Evolutionary conservation across 495 filamentous ascomycete species (phyloP).

Genomic region (Physcia stellaris): DNA sequence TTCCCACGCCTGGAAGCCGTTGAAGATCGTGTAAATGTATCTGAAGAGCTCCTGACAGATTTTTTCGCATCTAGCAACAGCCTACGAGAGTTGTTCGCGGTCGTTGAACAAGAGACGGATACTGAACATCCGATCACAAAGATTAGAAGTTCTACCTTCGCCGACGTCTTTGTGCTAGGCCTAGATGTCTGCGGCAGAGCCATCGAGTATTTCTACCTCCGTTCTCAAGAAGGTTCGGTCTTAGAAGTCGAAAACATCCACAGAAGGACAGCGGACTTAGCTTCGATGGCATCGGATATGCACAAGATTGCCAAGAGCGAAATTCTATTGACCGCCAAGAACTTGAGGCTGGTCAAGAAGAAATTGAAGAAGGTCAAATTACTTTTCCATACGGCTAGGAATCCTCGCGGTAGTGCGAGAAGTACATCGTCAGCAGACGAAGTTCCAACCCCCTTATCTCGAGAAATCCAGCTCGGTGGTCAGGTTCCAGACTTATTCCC

Average conservation of each 20-base stretch:
- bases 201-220: constrained; percentile 6
- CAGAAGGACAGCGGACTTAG: neutral
- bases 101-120: constrained; percentile 3
- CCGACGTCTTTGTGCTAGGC: constrained; percentile 11
- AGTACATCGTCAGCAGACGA: neutral
- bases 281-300: constrained; percentile 1
- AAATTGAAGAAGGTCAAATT: neutral
- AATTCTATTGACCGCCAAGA: constrained; percentile 1
- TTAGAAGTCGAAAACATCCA: neutral
- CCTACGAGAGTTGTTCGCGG: constrained; percentile 3
- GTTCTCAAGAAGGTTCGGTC: constrained; percentile 1
- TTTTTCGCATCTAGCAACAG: constrained; percentile 8
- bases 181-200: constrained; percentile 15
- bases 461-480: neutral
- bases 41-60: constrained; percentile 7
- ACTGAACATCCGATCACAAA: constrained; percentile 4
- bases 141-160: constrained; percentile 1
- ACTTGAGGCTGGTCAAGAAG: neutral
- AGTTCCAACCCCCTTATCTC: neutral
- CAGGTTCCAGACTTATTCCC: neutral
- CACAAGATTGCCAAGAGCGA: constrained; percentile 1
- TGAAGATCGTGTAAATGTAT: constrained; percentile 1
- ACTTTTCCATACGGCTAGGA: neutral
- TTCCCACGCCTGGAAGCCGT: constrained; percentile 9
- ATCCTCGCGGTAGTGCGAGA: neutral